Base-by-base conservation (phyloP, 2,329 filamentous ascomycete genomes). In the Phialophora macrospora region DNA sequence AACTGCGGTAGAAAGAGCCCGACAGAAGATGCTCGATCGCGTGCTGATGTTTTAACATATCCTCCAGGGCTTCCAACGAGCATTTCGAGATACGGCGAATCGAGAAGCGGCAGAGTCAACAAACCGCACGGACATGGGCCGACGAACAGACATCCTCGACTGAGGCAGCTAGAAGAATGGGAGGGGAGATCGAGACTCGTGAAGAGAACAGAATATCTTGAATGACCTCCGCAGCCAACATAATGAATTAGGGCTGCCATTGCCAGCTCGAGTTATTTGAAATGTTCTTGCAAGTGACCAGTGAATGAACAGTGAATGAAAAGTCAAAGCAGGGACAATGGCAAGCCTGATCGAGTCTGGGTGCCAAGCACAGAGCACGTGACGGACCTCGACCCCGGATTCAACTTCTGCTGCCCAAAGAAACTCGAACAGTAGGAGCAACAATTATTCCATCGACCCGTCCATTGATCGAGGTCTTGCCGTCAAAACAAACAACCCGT, bases 381-480 rank as follows among this genome's bases (percentile, higher is more conserved):
- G 48, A 51, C 48, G 5, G 48, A 22, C 20, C 58, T n/a, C 32
- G 46, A 32, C 46, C 46, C 28, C 48, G 46, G 58, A 60, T 51
- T 60, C 46, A 51, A 28, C 20, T 51, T 22, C 48, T 51, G 44
- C 57, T 28, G 26, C 28, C 22, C 52, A 52, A 44, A 44, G 57
- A 60, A 60, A 49, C 57, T 60, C 44, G 57, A 60, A 34, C 57
- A 20, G 34, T 6, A 28, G 46, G 46, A 51, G 58, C 58, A 60
- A 51, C 44, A 51, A 51, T 41, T 60, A 12, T 41, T 60, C 30
- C 44, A 41, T 38, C 30, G 28, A 51, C 46, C 24, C 58, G 48
- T 24, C 26, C 46, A 54, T 28, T 60, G 46, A 60, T 60, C 58
- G 30, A 52, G 58, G 8, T 52, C 24, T 41, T 51, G 34, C 20